Evolutionary conservation across 2,329 filamentous ascomycete genomes (phyloP), one percentile per base, ranked within the genome.

Genomic region (Fusarium domesticum): DNA sequence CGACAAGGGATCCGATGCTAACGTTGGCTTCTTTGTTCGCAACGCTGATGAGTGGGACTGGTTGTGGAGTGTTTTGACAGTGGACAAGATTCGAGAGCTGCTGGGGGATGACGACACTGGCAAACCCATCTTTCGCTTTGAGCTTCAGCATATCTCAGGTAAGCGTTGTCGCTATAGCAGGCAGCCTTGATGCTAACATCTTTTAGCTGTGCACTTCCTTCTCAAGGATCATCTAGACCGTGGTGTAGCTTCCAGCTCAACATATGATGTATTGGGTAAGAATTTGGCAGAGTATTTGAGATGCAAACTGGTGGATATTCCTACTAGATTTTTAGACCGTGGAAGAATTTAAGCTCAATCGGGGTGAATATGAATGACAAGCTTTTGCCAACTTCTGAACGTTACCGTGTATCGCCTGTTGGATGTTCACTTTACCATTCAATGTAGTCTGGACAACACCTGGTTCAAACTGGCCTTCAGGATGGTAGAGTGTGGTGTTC

Each of bases 211-310:
- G 28, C 66, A 69, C 37, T 69, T 69, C 47, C 52, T 74, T 35
- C 50, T 74, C n/a, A 69, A 73, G 48, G 71, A 74, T 46, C 70
- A 73, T 51, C 60, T 73, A 6, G 70, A 71, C 51, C 58, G 68
- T 2, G 69, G 69, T 2, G 71, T 67, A 52, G 65, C 51, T 28
- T 55, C 46, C 6, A 53, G 49, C 2, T 57, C 51, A 11, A 48
- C 44, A 35, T 55, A 71, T 48, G 70, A 73, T 48, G 68, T 65
- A 4, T 50, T 73, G 39, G 71, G 69, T 0, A 75, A 74, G 66
- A 71, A 71, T 45, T 50, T 65, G 23, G 64, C 61, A 39, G 70
- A 73, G 61, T 73, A 70, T 47, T 47, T 74, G 35, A 56, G 70
- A 37, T 64, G 65, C 6, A 72, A 68, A 54, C 59, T 60, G 23